Base-by-base conservation (phyloP, 2,329 filamentous ascomycete genomes). In the Colletotrichum navitas region DNA sequence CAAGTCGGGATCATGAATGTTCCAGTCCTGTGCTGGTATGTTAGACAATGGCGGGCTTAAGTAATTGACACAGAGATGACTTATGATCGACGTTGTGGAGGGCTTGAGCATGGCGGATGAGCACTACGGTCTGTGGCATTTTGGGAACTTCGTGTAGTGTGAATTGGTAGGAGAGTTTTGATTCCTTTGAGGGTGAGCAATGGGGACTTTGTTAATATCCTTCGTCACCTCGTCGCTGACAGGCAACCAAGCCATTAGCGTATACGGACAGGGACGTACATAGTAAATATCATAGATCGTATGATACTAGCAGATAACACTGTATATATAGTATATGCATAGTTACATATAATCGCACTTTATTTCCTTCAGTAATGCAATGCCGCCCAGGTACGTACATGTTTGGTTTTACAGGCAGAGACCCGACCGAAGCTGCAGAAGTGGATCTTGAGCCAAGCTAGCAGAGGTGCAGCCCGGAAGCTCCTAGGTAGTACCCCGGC, bases 21-120 rank as follows among this genome's bases (percentile, higher is more conserved):
- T 71, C 74, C 84, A 85, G 74, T 88, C 80, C 76, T 82, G 87
- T 88, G 71, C 5, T 43, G 8, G 11, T 3, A 41, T 67, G 74
- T 80, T 66, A 80, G 78, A 51, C 32, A 7, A 3, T 34, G 59
- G 73, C 76, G 49, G 72, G 18, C 18, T 32, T 11, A 26, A 18
- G 21, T 36, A 1, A 51, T 49, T 6, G 18, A 47, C 41, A n/a
- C 14, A 24, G 16, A 29, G 34, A n/a, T 63, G 34, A 86, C 86
- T 81, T 83, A 88, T 88, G 79, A 61, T 81, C 77, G 18, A 82
- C 80, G 71, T 90, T 90, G 78, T 90, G 88, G n/a, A 84, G 77
- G 11, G 85, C 88, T 81, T 98, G 93, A 21, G 93, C 95, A 86
- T 98, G 95, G 76, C 95, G 93, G 77, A 98, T 91, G 77, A 98